Evolutionary conservation across 192 early-diverging fungal species (phyloP).

Genomic region (Cetraspora pellucida): DNA sequence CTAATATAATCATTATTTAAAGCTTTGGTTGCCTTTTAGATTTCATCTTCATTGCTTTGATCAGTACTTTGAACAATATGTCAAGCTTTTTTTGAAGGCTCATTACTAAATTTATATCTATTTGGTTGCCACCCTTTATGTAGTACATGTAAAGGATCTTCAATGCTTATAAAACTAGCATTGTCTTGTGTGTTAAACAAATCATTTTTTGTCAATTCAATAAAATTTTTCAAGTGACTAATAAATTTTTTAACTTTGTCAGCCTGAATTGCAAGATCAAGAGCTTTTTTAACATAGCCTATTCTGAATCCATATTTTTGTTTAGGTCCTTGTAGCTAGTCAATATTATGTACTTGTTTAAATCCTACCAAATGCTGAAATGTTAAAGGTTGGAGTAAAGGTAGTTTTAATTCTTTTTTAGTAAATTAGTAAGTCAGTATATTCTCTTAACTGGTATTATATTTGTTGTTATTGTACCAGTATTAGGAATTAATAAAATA

Average conservation of each 20-base stretch:
- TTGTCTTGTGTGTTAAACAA: background rate
- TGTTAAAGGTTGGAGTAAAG: background rate
- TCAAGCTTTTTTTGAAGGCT: background rate
- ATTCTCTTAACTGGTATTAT: background rate
- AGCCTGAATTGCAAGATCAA: background rate
- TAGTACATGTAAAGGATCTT: background rate
- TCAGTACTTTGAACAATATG: background rate
- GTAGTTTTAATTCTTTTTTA: background rate
- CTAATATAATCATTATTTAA: background rate
- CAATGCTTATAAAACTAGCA: background rate
- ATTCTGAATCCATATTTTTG: constrained; percentile 5
- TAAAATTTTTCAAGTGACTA: background rate
- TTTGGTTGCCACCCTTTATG: background rate
- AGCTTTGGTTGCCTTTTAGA: background rate
- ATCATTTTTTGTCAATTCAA: background rate
- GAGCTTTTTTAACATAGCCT: background rate
- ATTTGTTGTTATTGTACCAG: constrained; percentile 5
- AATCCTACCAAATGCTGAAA: background rate
- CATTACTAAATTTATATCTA: background rate
- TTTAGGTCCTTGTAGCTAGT: background rate
- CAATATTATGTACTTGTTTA: background rate
- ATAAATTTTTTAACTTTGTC: background rate
- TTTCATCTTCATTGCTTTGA: too few species aligned
- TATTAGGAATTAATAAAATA: background rate
- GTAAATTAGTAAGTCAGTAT: background rate